Evolutionary conservation across 2,329 filamentous ascomycete species (phyloP).

Genomic region (Leptoxyphium fumago): DNA sequence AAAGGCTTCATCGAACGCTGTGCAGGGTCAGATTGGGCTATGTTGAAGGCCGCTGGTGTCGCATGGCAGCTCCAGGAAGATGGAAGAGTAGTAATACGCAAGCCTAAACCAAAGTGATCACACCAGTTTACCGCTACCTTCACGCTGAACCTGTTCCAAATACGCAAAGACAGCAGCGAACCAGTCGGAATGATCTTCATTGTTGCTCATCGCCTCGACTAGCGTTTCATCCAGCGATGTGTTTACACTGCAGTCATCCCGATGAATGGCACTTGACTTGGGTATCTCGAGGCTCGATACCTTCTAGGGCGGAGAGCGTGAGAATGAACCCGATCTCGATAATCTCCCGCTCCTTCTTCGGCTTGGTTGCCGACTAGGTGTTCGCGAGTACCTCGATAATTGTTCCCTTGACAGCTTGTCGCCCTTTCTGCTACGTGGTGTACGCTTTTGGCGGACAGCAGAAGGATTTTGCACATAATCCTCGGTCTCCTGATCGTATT

Average conservation of each 20-base stretch:
- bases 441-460: constrained; percentile 4
- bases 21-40: constrained; percentile 56
- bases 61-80: constrained; percentile 63
- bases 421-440: background rate
- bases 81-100: constrained; percentile 63
- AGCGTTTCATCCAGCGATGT: background rate
- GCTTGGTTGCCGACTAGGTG: background rate
- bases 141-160: background rate
- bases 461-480: constrained; percentile 21
- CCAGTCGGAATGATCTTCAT: background rate
- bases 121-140: background rate
- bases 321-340: background rate
- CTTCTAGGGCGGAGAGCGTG: background rate
- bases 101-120: constrained; percentile 32
- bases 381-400: background rate
- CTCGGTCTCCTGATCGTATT: constrained; percentile 27
- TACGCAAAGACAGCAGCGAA: background rate
- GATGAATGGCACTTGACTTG: too few species aligned
- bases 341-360: background rate
- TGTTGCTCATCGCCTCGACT: background rate
- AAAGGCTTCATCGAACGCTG: constrained; percentile 52
- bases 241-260: background rate
- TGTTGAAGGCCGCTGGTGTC: constrained; percentile 55
- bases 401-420: background rate
- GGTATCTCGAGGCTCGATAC: background rate